Evolutionary conservation across 2,329 filamentous ascomycete genomes (phyloP).

Genomic region (Aspergillus sp.): DNA sequence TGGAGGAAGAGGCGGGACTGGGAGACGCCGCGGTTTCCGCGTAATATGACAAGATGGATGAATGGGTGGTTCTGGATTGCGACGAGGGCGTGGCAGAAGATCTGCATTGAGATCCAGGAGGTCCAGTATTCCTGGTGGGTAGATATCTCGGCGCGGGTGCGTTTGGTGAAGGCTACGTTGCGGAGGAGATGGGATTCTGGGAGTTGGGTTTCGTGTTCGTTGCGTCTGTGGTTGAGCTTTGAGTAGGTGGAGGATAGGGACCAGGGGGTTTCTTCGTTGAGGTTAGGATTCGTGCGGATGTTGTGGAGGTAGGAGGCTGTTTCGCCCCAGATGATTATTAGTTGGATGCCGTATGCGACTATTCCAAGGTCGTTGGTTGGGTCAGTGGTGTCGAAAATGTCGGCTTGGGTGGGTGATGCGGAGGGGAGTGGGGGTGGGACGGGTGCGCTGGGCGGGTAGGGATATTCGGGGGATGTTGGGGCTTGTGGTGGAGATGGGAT

Average conservation of each 20-base stretch:
- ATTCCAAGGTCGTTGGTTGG: slow-evolving; percentile 9
- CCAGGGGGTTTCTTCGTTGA: slow-evolving; percentile 12
- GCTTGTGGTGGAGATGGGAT: background rate
- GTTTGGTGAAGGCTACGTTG: slow-evolving; percentile 4
- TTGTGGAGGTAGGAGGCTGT: slow-evolving; percentile 1
- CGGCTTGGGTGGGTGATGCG: background rate
- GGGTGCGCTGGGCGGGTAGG: slow-evolving; percentile 10
- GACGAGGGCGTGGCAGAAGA: background rate
- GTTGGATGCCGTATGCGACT: slow-evolving; percentile 3
- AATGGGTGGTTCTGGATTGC: slow-evolving; percentile 11
- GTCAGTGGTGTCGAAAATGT: background rate
- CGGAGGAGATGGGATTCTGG: slow-evolving; percentile 9
- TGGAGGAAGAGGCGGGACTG: slow-evolving; percentile 10
- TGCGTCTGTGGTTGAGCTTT: background rate
- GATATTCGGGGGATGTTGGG: background rate
- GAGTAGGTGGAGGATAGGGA: slow-evolving; percentile 4
- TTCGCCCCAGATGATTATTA: slow-evolving; percentile 8
- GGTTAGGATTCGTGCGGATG: background rate
- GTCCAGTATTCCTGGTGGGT: slow-evolving; percentile 9
- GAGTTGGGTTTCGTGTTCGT: slow-evolving; percentile 1
- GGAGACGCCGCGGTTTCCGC: background rate
- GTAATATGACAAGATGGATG: slow-evolving; percentile 6
- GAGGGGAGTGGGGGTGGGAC: background rate
- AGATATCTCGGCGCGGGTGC: background rate
- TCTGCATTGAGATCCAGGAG: slow-evolving; percentile 8